phyloP scores from a whole-genome alignment of 768 basidiomycete species.

The Lactifluus pinguis region DNA sequence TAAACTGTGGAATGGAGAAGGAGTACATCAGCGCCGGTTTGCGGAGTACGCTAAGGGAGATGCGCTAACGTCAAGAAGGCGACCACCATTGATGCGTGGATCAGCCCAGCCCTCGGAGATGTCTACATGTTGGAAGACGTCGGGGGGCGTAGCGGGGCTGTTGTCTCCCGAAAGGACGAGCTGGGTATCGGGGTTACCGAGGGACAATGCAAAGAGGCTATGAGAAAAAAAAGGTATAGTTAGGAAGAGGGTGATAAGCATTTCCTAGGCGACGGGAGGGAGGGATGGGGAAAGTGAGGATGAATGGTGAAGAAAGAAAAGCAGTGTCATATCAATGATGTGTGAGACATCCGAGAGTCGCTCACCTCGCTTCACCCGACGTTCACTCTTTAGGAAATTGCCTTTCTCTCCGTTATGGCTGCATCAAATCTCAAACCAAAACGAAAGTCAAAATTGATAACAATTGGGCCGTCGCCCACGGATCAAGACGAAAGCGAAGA shows the following conservation, averaged over 20 bases:
- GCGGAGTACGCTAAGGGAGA: not conserved
- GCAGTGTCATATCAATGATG: not conserved
- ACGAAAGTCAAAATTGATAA: not conserved
- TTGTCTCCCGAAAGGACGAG: not conserved
- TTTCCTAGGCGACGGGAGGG: not conserved
- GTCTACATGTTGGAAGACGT: conserved; percentile 13
- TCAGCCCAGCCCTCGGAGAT: conserved; percentile 44
- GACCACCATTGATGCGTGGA: conserved; percentile 65
- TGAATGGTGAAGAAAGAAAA: not conserved
- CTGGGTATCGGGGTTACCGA: not conserved
- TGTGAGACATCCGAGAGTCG: not conserved
- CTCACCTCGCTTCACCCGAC: too few species aligned
- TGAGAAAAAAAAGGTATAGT: not conserved
- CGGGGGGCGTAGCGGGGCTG: not conserved
- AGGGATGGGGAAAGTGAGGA: not conserved
- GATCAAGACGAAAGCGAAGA: conserved; percentile 7
- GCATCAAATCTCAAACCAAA: not conserved
- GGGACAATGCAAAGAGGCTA: not conserved
- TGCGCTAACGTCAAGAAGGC: conserved; percentile 60
- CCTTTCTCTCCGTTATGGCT: not conserved
- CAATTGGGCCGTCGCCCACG: not conserved
- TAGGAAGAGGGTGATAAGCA: not conserved
- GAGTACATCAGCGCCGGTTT: not conserved
- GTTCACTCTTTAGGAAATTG: not conserved
- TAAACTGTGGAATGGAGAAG: conserved; percentile 41